phyloP scores from a whole-genome alignment of 2,329 filamentous ascomycete genomes.

The Hypoxylon sp. region DNA sequence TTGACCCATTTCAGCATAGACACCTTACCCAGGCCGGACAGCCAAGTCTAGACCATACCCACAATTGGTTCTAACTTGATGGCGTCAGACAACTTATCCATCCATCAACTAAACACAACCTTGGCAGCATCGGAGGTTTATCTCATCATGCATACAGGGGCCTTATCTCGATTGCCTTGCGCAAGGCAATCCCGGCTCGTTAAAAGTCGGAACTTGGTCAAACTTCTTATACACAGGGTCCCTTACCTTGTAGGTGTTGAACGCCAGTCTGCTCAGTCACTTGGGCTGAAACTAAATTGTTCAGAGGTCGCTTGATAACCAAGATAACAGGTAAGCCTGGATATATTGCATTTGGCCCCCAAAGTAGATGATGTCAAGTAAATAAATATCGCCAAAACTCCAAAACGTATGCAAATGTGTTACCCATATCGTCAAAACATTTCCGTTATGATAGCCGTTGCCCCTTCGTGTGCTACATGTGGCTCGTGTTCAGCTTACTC shows the following conservation, averaged over 20 bases:
- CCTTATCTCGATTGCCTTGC: slow-evolving; percentile 23
- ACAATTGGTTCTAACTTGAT: slow-evolving; percentile 3
- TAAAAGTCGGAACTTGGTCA: background rate
- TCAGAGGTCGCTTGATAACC: background rate
- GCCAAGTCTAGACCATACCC: background rate
- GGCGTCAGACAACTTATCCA: background rate
- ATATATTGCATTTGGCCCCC: background rate
- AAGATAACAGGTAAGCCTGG: too few relatives aligned
- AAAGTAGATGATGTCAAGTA: slow-evolving; percentile 2
- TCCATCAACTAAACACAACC: background rate
- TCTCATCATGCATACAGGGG: slow-evolving; percentile 46
- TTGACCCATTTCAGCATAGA: slow-evolving; percentile 10
- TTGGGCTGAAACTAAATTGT: background rate
- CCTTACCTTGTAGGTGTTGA: background rate
- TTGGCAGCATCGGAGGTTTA: slow-evolving; percentile 27
- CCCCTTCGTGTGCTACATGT: background rate
- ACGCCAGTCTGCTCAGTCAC: background rate
- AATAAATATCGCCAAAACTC: slow-evolving; percentile 5
- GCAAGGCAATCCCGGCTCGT: slow-evolving; percentile 1
- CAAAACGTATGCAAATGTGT: slow-evolving; percentile 2
- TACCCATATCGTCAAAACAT: background rate
- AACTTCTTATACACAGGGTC: slow-evolving; percentile 6
- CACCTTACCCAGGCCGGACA: slow-evolving; percentile 17
- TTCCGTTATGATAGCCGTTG: slow-evolving; percentile 4
- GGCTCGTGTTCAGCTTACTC: slow-evolving; percentile 38